These are phyloP conservation scores for Eucalyptus shirleyi DNA, from an alignment of 345 rosid species.

Conservation along the genomic window DNA sequence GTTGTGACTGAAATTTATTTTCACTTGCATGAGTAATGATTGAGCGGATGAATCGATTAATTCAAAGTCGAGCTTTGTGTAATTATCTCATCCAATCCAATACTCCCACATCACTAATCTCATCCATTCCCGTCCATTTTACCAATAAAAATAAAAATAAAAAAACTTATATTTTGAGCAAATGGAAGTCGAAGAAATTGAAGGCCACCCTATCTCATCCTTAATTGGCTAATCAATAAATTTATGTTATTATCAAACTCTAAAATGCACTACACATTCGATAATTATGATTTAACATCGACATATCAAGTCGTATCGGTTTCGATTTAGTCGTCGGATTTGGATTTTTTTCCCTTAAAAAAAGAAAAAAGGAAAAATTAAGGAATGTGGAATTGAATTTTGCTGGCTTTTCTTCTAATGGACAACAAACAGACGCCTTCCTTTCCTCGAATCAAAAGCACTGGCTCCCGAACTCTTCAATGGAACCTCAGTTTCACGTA, in stretches of 20 bases:
- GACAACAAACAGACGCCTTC: not conserved
- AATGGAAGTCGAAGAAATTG: fast-evolving
- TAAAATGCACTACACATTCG: fast-evolving
- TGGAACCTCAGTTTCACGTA: not conserved
- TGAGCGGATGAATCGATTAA: not conserved
- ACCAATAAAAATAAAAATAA: not conserved
- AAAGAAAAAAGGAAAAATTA: fast-evolving
- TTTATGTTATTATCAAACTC: not conserved
- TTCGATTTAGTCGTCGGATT: fast-evolving
- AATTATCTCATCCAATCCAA: not conserved
- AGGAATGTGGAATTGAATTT: not conserved
- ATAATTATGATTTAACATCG: not conserved
- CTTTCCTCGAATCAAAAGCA: not conserved
- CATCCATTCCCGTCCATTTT: not conserved
- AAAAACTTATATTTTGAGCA: not conserved
- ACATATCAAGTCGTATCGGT: fast-evolving
- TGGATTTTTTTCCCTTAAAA: fast-evolving
- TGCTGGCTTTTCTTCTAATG: not conserved
- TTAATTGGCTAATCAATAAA: not conserved
- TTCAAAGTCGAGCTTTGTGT: fast-evolving
- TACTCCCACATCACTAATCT: not conserved
- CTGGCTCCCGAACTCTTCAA: not conserved
- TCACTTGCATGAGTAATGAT: not conserved
- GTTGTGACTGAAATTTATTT: fast-evolving
- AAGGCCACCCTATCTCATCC: not conserved